phyloP scores from a whole-genome alignment of 108 stramenopile species.

The Chaetoceros tenuissimus region DNA sequence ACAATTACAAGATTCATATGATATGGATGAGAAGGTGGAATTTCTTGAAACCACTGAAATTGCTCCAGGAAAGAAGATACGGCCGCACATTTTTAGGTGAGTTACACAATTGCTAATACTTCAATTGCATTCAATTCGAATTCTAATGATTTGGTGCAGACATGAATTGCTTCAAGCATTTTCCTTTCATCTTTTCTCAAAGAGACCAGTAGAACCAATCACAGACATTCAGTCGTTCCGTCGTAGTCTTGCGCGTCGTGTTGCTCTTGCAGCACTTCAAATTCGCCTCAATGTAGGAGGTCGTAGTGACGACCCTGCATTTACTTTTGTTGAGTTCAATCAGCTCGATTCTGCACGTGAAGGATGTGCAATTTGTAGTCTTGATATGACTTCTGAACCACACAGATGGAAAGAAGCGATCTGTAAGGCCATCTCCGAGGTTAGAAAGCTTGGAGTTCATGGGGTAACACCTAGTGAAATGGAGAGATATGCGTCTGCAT shows the following conservation, averaged over 20 bases:
- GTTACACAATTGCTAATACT: slow-evolving; percentile 1
- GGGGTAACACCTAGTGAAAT: slow-evolving; percentile 90
- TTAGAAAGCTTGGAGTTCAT: slow-evolving; percentile 82
- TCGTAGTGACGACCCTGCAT: slow-evolving; percentile 86
- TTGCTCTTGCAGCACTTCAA: slow-evolving; percentile 90
- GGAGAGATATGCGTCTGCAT: slow-evolving; percentile 85
- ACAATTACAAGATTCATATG: slow-evolving; percentile 60
- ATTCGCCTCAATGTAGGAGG: slow-evolving; percentile 93
- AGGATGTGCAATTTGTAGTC: slow-evolving; percentile 93
- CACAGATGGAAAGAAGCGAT: slow-evolving; percentile 92
- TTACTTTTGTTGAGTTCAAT: slow-evolving; percentile 97
- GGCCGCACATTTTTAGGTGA: slow-evolving; percentile 78
- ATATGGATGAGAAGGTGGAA: slow-evolving; percentile 72
- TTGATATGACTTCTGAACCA: slow-evolving; percentile 93
- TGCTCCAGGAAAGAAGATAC: slow-evolving; percentile 52
- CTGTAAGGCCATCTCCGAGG: slow-evolving; percentile 80
- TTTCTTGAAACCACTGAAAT: slow-evolving; percentile 56
- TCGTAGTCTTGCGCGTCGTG: slow-evolving; percentile 76
- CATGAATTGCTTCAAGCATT: slow-evolving; percentile 90
- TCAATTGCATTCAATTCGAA: not conserved
- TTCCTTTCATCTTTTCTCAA: slow-evolving; percentile 94
- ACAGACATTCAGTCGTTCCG: slow-evolving; percentile 77
- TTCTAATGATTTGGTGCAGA: slow-evolving; percentile 13
- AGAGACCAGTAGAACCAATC: slow-evolving; percentile 91
- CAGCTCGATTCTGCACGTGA: slow-evolving; percentile 94